These are phyloP conservation scores for Emiliania huxleyi DNA, from an alignment of 78 protist genomes.

Conservation along the genomic window DNA sequence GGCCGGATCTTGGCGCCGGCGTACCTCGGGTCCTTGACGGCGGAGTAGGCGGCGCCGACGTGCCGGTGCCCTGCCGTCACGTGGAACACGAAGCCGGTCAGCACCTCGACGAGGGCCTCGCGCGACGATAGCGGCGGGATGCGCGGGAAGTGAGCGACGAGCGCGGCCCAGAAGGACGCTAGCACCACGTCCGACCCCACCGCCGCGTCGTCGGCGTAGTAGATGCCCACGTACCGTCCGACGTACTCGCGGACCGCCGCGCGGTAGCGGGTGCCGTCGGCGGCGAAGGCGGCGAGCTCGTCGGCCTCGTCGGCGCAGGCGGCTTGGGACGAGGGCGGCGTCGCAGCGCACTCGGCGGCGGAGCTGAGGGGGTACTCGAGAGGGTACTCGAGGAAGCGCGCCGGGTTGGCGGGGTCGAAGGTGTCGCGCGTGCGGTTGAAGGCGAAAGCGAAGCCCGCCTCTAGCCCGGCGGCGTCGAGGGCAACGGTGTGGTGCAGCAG, in stretches of 20 bases:
- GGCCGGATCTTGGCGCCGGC: background rate
- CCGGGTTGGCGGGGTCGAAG: too few species aligned
- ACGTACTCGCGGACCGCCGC: background rate
- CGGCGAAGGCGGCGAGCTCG: background rate
- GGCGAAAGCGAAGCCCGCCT: background rate
- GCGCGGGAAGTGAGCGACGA: too few species aligned
- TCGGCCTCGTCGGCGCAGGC: too few species aligned
- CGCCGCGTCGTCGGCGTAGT: background rate
- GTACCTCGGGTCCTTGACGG: background rate
- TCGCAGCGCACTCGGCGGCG: too few species aligned
- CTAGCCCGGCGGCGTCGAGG: background rate
- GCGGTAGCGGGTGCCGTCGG: background rate
- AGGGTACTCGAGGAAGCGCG: too few species aligned
- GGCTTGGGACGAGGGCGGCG: too few species aligned
- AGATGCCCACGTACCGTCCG: background rate
- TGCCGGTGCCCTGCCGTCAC: background rate
- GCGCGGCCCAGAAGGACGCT: too few species aligned
- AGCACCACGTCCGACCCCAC: too few species aligned
- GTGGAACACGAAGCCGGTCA: background rate
- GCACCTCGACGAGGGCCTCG: background rate
- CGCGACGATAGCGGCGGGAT: too few species aligned
- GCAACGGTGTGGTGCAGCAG: background rate
- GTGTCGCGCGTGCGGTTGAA: too few species aligned
- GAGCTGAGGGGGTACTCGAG: too few species aligned
- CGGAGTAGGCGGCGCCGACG: background rate